These are phyloP conservation scores for Plenodomus lindquistii DNA, from an alignment of 2,329 filamentous ascomycete species.

Conservation along the genomic window DNA sequence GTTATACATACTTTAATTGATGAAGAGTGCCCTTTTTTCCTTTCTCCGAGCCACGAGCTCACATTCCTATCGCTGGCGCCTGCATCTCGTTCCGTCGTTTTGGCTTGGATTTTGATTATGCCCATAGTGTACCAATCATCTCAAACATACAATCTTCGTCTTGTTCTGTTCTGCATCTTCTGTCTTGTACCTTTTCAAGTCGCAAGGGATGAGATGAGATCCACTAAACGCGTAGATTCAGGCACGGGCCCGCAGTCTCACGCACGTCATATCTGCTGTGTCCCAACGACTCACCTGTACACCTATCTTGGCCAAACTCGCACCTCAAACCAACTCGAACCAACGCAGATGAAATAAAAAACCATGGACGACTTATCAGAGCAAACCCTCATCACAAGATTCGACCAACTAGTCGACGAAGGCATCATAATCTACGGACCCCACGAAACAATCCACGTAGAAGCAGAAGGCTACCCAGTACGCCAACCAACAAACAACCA, in stretches of 20 bases:
- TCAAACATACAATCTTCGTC: not conserved
- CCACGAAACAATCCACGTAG: slow-evolving; percentile 19
- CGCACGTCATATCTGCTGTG: slow-evolving; percentile 3
- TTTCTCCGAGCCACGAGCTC: not conserved
- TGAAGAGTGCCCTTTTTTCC: not conserved
- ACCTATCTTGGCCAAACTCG: not conserved
- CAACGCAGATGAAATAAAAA: not conserved
- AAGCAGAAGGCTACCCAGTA: slow-evolving; percentile 34
- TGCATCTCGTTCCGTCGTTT: not conserved
- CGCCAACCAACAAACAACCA: slow-evolving; percentile 1
- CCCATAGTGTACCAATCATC: not conserved
- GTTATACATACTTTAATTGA: slow-evolving; percentile 1
- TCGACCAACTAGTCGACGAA: slow-evolving; percentile 32
- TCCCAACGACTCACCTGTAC: slow-evolving; percentile 7
- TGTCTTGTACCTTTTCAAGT: slow-evolving; percentile 1
- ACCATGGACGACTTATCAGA: slow-evolving; percentile 20
- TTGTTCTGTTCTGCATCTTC: not conserved
- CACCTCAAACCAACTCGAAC: not conserved
- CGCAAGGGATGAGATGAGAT: not conserved
- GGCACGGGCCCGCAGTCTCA: slow-evolving; percentile 7
- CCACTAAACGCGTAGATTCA: slow-evolving; percentile 8
- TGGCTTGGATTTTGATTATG: not conserved
- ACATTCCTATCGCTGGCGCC: not conserved
- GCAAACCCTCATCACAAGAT: slow-evolving; percentile 15
- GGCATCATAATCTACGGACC: slow-evolving; percentile 29